phyloP scores from a whole-genome alignment of 106 monocot species.

The Platanthera guangdongensis region DNA sequence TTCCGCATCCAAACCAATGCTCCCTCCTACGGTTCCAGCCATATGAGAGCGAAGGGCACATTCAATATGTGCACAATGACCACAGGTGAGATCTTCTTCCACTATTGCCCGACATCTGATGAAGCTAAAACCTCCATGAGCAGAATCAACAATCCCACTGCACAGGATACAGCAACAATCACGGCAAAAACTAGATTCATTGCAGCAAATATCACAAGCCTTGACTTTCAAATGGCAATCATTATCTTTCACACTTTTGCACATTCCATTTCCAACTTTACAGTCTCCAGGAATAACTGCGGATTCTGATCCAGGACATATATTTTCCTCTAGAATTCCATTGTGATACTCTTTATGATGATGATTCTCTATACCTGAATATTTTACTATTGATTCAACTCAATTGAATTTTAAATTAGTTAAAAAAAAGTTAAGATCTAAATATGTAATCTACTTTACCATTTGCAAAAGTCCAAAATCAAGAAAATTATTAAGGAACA shows the following conservation, averaged over 20 bases:
- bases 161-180: conserved; percentile 84
- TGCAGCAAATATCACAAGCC: conserved; percentile 73
- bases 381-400: background rate
- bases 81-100: conserved; percentile 43
- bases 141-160: conserved; percentile 36
- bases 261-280: conserved; percentile 59
- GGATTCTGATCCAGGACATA: conserved; percentile 11
- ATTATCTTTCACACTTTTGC: conserved; percentile 20
- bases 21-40: conserved; percentile 77
- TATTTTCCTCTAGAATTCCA: conserved; percentile 1
- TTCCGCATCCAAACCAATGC: conserved; percentile 61
- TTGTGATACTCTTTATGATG: background rate
- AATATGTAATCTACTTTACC: no score
- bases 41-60: conserved; percentile 69
- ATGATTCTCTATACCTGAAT: background rate
- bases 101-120: conserved; percentile 56
- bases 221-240: conserved; percentile 11
- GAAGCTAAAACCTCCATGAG: conserved; percentile 37
- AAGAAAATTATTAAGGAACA: no score
- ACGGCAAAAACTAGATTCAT: conserved; percentile 58
- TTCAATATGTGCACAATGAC: conserved; percentile 71
- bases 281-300: conserved; percentile 22
- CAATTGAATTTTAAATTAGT: background rate
- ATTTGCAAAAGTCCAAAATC: no score
- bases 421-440: background rate